These are phyloP conservation scores for Nicotiana otophora DNA, from an alignment of 257 asterid genomes.

Conservation along the genomic window DNA sequence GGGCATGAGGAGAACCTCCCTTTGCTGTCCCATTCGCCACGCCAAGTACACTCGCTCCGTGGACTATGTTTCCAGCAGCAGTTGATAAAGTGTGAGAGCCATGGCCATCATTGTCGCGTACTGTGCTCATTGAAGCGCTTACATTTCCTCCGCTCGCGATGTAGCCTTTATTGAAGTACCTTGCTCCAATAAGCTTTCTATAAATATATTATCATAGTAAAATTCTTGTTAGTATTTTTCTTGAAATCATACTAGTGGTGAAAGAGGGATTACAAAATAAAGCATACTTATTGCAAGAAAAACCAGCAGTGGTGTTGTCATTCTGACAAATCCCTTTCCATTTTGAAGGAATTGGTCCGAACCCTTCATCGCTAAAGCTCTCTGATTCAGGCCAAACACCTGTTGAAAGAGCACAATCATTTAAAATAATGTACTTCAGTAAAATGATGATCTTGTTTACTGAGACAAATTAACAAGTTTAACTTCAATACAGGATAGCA, in stretches of 20 bases:
- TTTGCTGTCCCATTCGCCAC: slow-evolving; percentile 56
- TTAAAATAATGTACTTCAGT: not conserved
- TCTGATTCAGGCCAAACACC: slow-evolving; percentile 85
- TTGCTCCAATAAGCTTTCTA: slow-evolving; percentile 82
- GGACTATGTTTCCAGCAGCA: slow-evolving; percentile 69
- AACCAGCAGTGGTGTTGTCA: not conserved
- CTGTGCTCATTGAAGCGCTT: not conserved
- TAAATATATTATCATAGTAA: not conserved
- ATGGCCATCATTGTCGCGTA: slow-evolving; percentile 55
- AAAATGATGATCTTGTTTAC: no score
- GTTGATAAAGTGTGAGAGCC: slow-evolving; percentile 85
- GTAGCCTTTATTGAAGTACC: slow-evolving; percentile 56
- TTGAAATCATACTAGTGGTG: not conserved
- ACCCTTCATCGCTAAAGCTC: slow-evolving; percentile 63
- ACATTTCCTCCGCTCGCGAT: slow-evolving; percentile 4
- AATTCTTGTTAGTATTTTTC: not conserved
- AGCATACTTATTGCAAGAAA: slow-evolving; percentile 56
- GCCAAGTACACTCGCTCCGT: slow-evolving; percentile 48
- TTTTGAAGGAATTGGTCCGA: slow-evolving; percentile 64
- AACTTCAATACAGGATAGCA: not conserved
- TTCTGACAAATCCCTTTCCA: slow-evolving; percentile 73
- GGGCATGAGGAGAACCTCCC: slow-evolving; percentile 72
- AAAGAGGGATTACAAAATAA: not conserved
- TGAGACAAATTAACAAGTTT: not conserved
- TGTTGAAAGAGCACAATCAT: slow-evolving; percentile 9